phyloP scores from a whole-genome alignment of 2,329 filamentous ascomycete species.

The Chrysoporthe austroafricana region DNA sequence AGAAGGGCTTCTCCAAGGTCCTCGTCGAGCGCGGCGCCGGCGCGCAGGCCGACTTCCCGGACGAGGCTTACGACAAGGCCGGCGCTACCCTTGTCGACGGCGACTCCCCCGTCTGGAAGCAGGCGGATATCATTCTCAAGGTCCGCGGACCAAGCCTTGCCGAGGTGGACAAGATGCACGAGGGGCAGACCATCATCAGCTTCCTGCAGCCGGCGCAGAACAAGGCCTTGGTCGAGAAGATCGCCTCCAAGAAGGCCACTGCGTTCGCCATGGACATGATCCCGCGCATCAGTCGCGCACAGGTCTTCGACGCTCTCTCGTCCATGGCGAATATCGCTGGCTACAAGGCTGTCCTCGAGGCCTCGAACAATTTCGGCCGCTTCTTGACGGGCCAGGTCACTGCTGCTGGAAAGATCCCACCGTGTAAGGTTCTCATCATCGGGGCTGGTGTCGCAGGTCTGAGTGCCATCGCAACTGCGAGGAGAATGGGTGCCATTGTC shows the following conservation, averaged over 20 bases:
- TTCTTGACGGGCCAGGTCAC: constrained; percentile 90
- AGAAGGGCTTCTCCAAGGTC: constrained; percentile 81
- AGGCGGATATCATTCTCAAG: constrained; percentile 81
- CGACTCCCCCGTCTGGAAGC: constrained; percentile 69
- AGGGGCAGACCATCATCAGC: constrained; percentile 76
- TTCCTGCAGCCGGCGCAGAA: constrained; percentile 86
- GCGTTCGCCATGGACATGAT: constrained; percentile 93
- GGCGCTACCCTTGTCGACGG: constrained; percentile 77
- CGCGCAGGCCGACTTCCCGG: constrained; percentile 73
- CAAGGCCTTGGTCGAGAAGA: constrained; percentile 71
- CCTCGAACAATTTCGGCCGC: constrained; percentile 85
- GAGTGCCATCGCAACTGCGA: constrained; percentile 84
- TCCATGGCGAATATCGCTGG: constrained; percentile 95
- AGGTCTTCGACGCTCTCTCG: constrained; percentile 85
- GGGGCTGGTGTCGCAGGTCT: constrained; percentile 88
- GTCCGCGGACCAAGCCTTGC: constrained; percentile 74
- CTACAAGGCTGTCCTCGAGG: constrained; percentile 89
- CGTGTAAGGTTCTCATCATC: constrained; percentile 88
- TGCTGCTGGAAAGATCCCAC: constrained; percentile 86
- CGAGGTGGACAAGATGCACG: constrained; percentile 70
- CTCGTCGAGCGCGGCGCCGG: constrained; percentile 84
- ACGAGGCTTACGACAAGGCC: constrained; percentile 75
- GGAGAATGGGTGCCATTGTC: constrained; percentile 85
- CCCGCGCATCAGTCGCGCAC: constrained; percentile 84
- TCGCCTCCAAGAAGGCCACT: constrained; percentile 72